Evolutionary conservation across 2,329 filamentous ascomycete species (phyloP).

Genomic region (Alternaria infectoria): DNA sequence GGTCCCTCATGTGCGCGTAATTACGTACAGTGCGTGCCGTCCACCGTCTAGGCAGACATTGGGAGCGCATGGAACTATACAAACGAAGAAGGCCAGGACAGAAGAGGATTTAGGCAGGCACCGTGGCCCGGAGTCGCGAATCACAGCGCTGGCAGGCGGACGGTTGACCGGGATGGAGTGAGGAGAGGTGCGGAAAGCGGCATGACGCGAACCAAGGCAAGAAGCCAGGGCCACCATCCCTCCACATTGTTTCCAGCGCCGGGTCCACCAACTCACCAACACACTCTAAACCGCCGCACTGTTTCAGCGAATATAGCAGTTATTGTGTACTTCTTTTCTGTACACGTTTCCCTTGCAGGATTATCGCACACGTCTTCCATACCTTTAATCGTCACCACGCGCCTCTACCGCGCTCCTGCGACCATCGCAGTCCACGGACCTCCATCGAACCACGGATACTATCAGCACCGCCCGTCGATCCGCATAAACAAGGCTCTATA

Average conservation of each 20-base stretch:
- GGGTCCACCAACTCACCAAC: conserved; percentile 7
- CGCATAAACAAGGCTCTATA: neutral
- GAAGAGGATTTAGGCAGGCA: conserved; percentile 4
- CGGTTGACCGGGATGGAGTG: conserved; percentile 5
- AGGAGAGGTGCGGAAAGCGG: conserved; percentile 2
- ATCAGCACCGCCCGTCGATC: neutral
- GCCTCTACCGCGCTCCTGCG: neutral
- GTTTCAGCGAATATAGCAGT: neutral
- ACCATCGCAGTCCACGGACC: conserved; percentile 1
- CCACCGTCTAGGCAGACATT: neutral
- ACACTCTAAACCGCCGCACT: conserved; percentile 1
- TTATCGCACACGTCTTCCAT: neutral
- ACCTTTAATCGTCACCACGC: neutral
- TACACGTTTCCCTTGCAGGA: neutral
- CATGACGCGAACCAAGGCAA: conserved; percentile 6
- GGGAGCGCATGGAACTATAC: neutral
- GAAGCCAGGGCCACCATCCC: conserved; percentile 13
- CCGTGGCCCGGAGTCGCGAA: conserved; percentile 1
- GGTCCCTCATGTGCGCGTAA: neutral
- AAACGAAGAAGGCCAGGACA: neutral
- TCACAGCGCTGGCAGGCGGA: conserved; percentile 2
- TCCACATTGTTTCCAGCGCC: conserved; percentile 13
- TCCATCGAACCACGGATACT: neutral
- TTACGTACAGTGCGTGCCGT: neutral
- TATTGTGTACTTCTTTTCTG: neutral